phyloP scores from a whole-genome alignment of 78 protist species.

The Diacronema lutheri region DNA sequence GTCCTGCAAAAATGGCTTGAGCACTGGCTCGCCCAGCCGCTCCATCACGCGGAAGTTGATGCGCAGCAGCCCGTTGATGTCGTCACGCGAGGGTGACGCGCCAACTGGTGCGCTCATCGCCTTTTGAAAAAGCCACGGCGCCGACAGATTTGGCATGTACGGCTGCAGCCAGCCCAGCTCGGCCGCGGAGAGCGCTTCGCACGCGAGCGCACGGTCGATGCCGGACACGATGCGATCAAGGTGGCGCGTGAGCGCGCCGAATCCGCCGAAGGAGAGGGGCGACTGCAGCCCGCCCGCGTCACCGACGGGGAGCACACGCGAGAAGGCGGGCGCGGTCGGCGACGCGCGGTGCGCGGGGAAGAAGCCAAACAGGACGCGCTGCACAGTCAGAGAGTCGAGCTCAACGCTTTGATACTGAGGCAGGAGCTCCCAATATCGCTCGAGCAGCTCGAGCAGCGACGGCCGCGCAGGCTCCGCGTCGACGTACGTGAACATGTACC shows the following conservation, averaged over 20 bases:
- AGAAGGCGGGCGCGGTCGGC: background rate
- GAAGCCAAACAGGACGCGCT: background rate
- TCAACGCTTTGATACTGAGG: background rate
- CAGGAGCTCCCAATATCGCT: background rate
- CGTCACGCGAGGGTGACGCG: background rate
- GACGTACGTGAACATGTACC: constrained; percentile 9
- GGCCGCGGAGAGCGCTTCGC: background rate
- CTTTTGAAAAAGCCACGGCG: constrained; percentile 18
- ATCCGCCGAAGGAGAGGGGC: constrained; percentile 15
- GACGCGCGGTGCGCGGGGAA: background rate
- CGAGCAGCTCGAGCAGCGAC: background rate
- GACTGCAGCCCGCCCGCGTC: constrained; percentile 6
- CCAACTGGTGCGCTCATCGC: background rate
- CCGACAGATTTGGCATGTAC: background rate
- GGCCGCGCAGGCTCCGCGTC: background rate
- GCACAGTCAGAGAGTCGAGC: background rate
- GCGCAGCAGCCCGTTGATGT: background rate
- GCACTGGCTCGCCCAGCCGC: background rate
- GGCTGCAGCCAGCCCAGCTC: background rate
- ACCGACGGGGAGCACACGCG: background rate
- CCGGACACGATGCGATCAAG: background rate
- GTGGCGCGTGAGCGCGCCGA: constrained; percentile 9
- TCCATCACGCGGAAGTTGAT: background rate
- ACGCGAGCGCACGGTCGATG: background rate
- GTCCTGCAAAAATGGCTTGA: background rate